These are phyloP conservation scores for Termitomyces sp. DNA, from an alignment of 768 basidiomycete genomes.

Conservation along the genomic window DNA sequence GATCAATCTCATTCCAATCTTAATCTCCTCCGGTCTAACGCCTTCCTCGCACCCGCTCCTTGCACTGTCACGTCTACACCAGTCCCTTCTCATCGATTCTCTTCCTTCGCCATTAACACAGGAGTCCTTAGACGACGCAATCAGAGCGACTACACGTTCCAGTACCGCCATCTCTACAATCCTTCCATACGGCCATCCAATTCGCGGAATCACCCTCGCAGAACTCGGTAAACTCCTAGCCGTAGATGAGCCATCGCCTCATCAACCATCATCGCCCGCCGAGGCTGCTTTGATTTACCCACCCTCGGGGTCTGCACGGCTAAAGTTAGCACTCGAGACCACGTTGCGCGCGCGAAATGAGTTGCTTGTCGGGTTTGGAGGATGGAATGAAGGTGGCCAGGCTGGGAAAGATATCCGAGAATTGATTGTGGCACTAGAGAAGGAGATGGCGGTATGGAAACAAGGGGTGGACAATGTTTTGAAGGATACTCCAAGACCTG, in stretches of 20 bases:
- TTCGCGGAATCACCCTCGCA: slow-evolving; percentile 67
- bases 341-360: slow-evolving; percentile 59
- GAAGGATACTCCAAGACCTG: slow-evolving; percentile 32
- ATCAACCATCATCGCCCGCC: slow-evolving; percentile 14
- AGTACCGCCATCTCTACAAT: slow-evolving; percentile 49
- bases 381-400: slow-evolving; percentile 62
- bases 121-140: slow-evolving; percentile 56
- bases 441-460: slow-evolving; percentile 70
- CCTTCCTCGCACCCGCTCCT: slow-evolving; percentile 77
- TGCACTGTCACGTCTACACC: slow-evolving; percentile 66
- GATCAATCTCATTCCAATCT: slow-evolving; percentile 60
- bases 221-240: slow-evolving; percentile 81
- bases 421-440: slow-evolving; percentile 57
- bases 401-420: slow-evolving; percentile 64
- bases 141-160: slow-evolving; percentile 53
- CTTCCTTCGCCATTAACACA: slow-evolving; percentile 39
- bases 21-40: slow-evolving; percentile 54
- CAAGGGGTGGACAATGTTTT: slow-evolving; percentile 55
- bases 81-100: slow-evolving; percentile 58
- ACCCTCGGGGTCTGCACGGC: slow-evolving; percentile 60
- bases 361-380: slow-evolving; percentile 70
- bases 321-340: slow-evolving; percentile 62
- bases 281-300: slow-evolving; percentile 40
- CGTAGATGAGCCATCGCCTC: slow-evolving; percentile 66
- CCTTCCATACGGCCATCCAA: slow-evolving; percentile 68